Conservation (phyloP, 2,329 filamentous ascomycete species). For the Neopestalotiopsis rosae region DNA sequence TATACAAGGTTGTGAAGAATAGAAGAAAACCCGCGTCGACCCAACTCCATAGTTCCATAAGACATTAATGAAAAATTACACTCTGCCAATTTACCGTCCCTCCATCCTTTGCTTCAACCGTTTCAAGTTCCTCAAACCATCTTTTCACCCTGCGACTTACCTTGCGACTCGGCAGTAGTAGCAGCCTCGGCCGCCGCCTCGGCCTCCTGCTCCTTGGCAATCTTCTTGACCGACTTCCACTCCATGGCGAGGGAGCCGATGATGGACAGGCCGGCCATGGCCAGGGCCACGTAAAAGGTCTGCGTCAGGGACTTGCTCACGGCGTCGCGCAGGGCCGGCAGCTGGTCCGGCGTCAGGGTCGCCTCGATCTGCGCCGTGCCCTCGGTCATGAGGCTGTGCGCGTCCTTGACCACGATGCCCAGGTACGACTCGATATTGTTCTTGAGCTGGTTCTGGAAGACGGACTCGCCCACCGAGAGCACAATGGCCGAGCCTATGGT, state of each 20-base stretch:
- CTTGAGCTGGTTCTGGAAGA: slow-evolving; percentile 13
- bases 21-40: background rate
- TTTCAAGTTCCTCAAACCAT: background rate
- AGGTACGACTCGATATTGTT: slow-evolving; percentile 17
- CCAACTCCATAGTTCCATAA: background rate
- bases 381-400: slow-evolving; percentile 11
- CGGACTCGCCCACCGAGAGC: background rate
- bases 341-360: background rate
- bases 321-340: slow-evolving; percentile 11
- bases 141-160: background rate
- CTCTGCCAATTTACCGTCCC: background rate
- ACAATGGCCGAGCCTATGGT: slow-evolving; percentile 11
- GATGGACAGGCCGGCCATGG: slow-evolving; percentile 17
- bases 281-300: slow-evolving; percentile 19
- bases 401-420: slow-evolving; percentile 15
- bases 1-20: background rate
- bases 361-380: background rate
- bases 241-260: slow-evolving; percentile 19
- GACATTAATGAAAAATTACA: background rate
- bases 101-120: background rate
- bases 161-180: background rate
- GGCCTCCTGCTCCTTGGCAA: background rate
- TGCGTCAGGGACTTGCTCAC: slow-evolving; percentile 15
- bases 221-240: slow-evolving; percentile 17
- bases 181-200: background rate